Evolutionary conservation across 495 filamentous ascomycete species (phyloP), one percentile per base, ranked within the genome.

Genomic region (Penicillium diatomitis): DNA sequence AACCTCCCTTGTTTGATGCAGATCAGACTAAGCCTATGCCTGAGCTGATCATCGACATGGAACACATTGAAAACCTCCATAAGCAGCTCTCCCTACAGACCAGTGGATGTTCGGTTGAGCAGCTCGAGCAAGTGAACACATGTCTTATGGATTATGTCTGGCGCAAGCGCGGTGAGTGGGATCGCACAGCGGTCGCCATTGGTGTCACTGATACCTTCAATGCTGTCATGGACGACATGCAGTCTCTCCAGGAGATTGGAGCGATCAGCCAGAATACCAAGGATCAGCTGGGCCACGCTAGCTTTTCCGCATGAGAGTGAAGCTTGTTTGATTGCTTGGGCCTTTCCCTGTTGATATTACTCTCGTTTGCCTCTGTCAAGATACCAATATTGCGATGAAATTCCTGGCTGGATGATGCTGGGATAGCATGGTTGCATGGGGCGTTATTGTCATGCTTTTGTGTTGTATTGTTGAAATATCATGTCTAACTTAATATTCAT

Each of bases 51-150:
- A 49, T 90, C 38, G 80, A 90, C 57, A 72, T 77, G 6, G 49
- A 57, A 0, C 68, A 73, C 35, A 61, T 86, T 36, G 60, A 74
- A 7, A 56, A 70, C 9, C 73, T 95, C 33, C 74, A 85, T 44
- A 55, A 71, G 0, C 62, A 75, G 30, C 65, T 95, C 20, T 78
- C 80, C 0, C 63, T 77, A 10, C 74, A 76, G 32, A 87, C 86
- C 6, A 84, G 83, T 38, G 90, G 90, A 0, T 90, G 82, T 67
- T 85, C 81, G 2, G 83, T 98, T 36, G 92, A 97, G 67, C 94
- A 98, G 63, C 74, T 98, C 31, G 91, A 97, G 69, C 90, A 96
- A 63, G 80, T 95, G 61, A 87, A 88, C 61, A 82, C 90, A n/a
- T 81, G 80, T 48, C 67, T 96, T 57, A 96, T 96, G 91, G 84